Percentiles rank a stretch among this genome's conserved stretches.
Conservation (phyloP, 108 stramenopile genomes). For the Fragilaria radians region DNA sequence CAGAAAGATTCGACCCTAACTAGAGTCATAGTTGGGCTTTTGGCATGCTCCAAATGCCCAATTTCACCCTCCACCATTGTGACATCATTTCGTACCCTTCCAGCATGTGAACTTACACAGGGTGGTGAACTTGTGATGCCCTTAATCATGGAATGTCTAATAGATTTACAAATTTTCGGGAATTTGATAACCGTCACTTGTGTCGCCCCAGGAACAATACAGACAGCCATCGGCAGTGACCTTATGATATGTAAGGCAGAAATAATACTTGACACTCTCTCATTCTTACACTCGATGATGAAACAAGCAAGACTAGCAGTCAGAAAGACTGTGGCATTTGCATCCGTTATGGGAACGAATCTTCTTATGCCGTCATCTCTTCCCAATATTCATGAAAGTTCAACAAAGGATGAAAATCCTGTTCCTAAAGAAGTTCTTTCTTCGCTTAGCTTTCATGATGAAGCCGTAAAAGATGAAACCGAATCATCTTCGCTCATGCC, state of each 20-base stretch:
- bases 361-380: constrained; percentile 1
- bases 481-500: constrained; percentile 10
- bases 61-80: constrained; percentile 4
- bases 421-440: neutral
- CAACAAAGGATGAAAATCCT: neutral
- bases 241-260: constrained; percentile 2
- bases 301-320: constrained; percentile 7
- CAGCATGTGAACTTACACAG: neutral
- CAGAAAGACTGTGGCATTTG: constrained; percentile 1
- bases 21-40: neutral
- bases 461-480: neutral
- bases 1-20: constrained; percentile 5
- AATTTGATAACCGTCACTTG: constrained; percentile 4
- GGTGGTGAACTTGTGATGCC: constrained; percentile 2
- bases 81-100: constrained; percentile 4
- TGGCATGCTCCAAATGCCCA: constrained; percentile 2
- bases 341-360: neutral
- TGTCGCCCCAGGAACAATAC: constrained; percentile 10
- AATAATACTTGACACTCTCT: constrained; percentile 6
- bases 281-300: constrained; percentile 8
- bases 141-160: neutral
- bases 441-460: neutral
- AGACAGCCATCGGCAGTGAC: neutral
- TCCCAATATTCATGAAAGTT: neutral
- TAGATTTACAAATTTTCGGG: constrained; percentile 11